phyloP scores from a whole-genome alignment of 2,329 filamentous ascomycete species.

The Pseudocercospora vitis region DNA sequence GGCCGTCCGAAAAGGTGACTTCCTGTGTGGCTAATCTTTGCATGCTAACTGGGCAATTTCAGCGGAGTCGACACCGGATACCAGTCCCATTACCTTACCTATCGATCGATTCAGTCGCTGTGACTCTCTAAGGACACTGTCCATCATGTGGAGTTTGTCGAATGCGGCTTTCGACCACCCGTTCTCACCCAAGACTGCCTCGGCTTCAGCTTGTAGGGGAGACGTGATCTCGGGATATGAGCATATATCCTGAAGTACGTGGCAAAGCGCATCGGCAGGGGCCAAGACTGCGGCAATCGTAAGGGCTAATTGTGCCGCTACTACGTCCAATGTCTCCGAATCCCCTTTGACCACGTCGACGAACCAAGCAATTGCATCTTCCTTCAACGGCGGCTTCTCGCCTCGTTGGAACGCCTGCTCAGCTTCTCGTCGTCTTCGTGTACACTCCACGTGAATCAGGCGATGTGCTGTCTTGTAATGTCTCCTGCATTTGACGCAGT shows the following conservation, averaged over 20 bases:
- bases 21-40: no score
- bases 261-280: constrained; percentile 41
- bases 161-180: constrained; percentile 35
- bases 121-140: background rate
- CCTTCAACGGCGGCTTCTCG: constrained; percentile 13
- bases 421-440: background rate
- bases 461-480: constrained; percentile 34
- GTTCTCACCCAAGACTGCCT: constrained; percentile 24
- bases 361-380: constrained; percentile 34
- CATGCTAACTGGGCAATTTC: no score
- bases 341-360: constrained; percentile 25
- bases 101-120: background rate
- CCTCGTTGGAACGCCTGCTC: background rate
- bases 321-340: constrained; percentile 19
- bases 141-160: constrained; percentile 17
- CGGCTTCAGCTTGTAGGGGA: constrained; percentile 32
- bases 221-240: constrained; percentile 29
- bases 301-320: constrained; percentile 20
- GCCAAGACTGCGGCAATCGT: constrained; percentile 37
- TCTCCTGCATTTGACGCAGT: constrained; percentile 41
- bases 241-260: constrained; percentile 28
- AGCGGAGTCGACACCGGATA: no score
- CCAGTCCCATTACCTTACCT: no score
- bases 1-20: no score
- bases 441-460: constrained; percentile 1